Evolutionary conservation across 495 filamentous ascomycete genomes (phyloP).

Genomic region (Astrothelium subdiscretum): DNA sequence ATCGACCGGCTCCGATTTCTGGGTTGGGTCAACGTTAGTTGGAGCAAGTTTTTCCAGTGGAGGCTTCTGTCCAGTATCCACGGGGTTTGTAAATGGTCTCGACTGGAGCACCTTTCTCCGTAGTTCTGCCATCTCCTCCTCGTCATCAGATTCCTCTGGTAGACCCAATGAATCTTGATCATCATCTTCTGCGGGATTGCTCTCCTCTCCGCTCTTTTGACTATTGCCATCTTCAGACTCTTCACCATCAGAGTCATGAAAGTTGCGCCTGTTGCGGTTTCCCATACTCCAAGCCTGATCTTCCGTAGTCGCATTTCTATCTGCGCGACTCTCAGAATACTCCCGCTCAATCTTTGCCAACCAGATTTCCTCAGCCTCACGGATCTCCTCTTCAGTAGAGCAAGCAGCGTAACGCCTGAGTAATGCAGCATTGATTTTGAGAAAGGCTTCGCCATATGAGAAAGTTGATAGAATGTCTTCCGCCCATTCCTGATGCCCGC

Average conservation of each 20-base stretch:
- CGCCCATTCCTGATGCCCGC: constrained; percentile 85
- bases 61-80: constrained; percentile 38
- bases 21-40: constrained; percentile 4
- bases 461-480: constrained; percentile 70
- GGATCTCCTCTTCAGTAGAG: constrained; percentile 72
- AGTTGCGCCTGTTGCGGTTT: constrained; percentile 62
- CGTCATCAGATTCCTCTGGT: constrained; percentile 68
- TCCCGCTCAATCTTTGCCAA: constrained; percentile 80
- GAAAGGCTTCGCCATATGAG: constrained; percentile 73
- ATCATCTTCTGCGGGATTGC: constrained; percentile 24
- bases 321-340: constrained; percentile 66
- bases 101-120: constrained; percentile 72
- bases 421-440: constrained; percentile 75
- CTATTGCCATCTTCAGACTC: constrained; percentile 25
- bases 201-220: constrained; percentile 35
- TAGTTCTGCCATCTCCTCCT: constrained; percentile 85
- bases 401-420: constrained; percentile 80
- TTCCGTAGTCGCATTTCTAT: constrained; percentile 40
- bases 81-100: constrained; percentile 67
- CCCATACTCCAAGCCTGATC: constrained; percentile 74
- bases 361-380: constrained; percentile 75
- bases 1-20: constrained; percentile 33
- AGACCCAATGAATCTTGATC: constrained; percentile 58
- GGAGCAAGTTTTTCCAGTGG: constrained; percentile 43
- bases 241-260: constrained; percentile 41